A percentile compares a stretch with the other conserved stretches of the same genome.
Conservation (phyloP, 2,329 filamentous ascomycete species). For the Fusarium staphyleae region DNA sequence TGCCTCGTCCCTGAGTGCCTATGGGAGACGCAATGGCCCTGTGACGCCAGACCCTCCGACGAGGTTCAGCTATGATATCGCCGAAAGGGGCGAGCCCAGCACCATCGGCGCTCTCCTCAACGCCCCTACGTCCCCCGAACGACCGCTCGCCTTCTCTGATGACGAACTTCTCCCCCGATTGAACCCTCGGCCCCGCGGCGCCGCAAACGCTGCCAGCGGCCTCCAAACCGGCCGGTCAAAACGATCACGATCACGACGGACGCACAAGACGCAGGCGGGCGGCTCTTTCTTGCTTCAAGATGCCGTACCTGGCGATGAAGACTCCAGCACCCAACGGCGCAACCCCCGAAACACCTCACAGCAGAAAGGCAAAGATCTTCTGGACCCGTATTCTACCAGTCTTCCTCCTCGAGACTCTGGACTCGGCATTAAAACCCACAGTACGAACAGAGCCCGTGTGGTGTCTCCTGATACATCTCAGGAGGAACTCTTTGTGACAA, state of each 20-base stretch:
- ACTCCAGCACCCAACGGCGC: slow-evolving; percentile 43
- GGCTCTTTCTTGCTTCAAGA: slow-evolving; percentile 61
- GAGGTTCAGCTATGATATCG: slow-evolving; percentile 40
- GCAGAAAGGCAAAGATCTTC: slow-evolving; percentile 32
- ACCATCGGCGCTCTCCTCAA: slow-evolving; percentile 37
- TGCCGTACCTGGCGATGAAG: slow-evolving; percentile 46
- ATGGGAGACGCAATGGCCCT: slow-evolving; percentile 39
- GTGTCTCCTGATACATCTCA: slow-evolving; percentile 41
- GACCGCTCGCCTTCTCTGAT: slow-evolving; percentile 41
- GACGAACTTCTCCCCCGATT: slow-evolving; percentile 40
- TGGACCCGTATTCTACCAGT: slow-evolving; percentile 23
- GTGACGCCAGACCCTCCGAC: slow-evolving; percentile 37
- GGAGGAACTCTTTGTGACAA: slow-evolving; percentile 37
- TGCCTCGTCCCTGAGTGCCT: slow-evolving; percentile 33
- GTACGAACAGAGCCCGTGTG: slow-evolving; percentile 30
- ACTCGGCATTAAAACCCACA: slow-evolving; percentile 29
- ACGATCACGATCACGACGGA: slow-evolving; percentile 40
- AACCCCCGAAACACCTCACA: slow-evolving; percentile 35
- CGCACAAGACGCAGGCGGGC: slow-evolving; percentile 54
- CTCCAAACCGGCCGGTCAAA: slow-evolving; percentile 36
- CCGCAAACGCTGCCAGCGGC: slow-evolving; percentile 21
- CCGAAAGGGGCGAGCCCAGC: slow-evolving; percentile 36
- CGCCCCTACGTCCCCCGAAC: slow-evolving; percentile 35
- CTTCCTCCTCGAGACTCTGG: slow-evolving; percentile 28
- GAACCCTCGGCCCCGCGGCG: slow-evolving; percentile 28